These are phyloP conservation scores for Jatropha multifida DNA, from an alignment of 441 rosid genomes.

Conservation along the genomic window DNA sequence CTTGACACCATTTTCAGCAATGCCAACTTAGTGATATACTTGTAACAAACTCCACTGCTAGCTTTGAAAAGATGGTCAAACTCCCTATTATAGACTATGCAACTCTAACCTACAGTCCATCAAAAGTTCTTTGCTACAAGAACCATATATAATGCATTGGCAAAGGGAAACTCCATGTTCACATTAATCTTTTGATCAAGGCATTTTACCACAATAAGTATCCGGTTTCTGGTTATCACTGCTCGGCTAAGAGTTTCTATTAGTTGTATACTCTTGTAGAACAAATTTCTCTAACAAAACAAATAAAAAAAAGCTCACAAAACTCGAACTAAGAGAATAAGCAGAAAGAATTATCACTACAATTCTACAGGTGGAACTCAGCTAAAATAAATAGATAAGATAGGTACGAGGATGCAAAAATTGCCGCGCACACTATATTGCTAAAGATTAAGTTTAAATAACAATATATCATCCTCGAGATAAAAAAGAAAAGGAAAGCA, in stretches of 20 bases:
- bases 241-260: not conserved
- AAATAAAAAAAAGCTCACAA: too few relatives aligned
- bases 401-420: not conserved
- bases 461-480: not conserved
- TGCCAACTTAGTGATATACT: not conserved
- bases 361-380: not conserved
- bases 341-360: conserved; percentile 2
- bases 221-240: not conserved
- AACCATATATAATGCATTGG: not conserved
- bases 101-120: not conserved
- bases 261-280: too few relatives aligned
- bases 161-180: not conserved
- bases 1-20: not conserved
- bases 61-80: not conserved
- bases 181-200: not conserved
- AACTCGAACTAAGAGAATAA: not conserved
- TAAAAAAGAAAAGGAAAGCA: not conserved
- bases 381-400: not conserved
- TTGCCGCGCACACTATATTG: not conserved
- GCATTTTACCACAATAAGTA: not conserved
- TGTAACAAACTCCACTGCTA: not conserved
- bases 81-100: not conserved
- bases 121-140: not conserved
- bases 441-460: not conserved
- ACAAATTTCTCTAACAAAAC: too few relatives aligned